Base-by-base conservation (phyloP, 495 filamentous ascomycete genomes). In the Tuber magnatum region DNA sequence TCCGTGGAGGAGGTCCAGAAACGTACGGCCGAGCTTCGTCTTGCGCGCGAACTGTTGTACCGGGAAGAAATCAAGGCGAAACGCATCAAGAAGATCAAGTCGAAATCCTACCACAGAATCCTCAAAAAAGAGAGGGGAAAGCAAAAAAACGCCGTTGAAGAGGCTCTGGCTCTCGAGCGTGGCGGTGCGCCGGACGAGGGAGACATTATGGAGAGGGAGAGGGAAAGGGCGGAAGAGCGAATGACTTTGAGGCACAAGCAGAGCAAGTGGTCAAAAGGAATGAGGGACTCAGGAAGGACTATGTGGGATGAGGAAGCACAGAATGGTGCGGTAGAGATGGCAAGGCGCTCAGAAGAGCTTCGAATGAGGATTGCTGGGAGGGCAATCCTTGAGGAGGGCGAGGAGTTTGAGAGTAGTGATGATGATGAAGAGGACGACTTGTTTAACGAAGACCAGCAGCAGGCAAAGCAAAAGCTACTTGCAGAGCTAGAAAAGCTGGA, bases 11-110 rank as follows among this genome's bases (percentile, higher is more conserved):
- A 97, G 78, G 90, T 93, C 24, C 88, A 90, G 81, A 89, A 90
- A 32, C 86, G 93, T 2, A 87, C 89, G 46, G 90, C 90, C 12
- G 90, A 97, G 80, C 87, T 96, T 42, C 90, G 94, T 16, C 90
- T 88, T 78, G 89, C 91, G 73, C 86, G 96, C 74, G 95, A 98
- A 77, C 84, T 97, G 8, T 85, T 97, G 70, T 97, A 96, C 75
- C 88, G 94, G n/a, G 96, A 99, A 83, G 92, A 97, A 83, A 88
- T 91, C 0, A 90, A 93, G 72, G 88, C 93, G 6, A 97, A 94
- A 84, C 90, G 95, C 4, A 92, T 99, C 83, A 97, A 97, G 84
- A 98, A 97, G 86, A 99, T 99, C 83, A 99, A 99, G 86, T 94
- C 91, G 80, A 98, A 97, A 81, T 88, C 93, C 0, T 99, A 94